Evolutionary conservation across 2,329 filamentous ascomycete genomes (phyloP).

Genomic region (Aspergillus ochraceus): DNA sequence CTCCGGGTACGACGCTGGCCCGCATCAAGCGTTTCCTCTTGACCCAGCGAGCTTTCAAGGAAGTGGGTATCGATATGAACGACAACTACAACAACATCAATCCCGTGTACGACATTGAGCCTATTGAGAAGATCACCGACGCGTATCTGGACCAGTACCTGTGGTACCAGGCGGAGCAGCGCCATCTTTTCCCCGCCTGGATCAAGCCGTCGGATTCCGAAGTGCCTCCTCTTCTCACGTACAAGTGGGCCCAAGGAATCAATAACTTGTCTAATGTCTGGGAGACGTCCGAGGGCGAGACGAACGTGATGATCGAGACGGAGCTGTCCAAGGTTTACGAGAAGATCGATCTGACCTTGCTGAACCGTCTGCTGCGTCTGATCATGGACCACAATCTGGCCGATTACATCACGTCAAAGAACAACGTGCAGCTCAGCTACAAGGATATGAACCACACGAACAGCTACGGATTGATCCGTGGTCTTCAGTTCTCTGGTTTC

Average conservation of each 20-base stretch:
- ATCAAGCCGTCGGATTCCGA: conserved; percentile 99
- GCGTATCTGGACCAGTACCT: conserved; percentile 98
- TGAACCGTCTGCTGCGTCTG: conserved; percentile 87
- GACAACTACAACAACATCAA: conserved; percentile 99
- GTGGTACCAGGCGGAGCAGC: conserved; percentile 98
- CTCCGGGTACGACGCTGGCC: conserved; percentile 90
- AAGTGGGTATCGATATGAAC: conserved; percentile 99
- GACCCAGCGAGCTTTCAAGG: conserved; percentile 97
- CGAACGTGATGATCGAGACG: conserved; percentile 98
- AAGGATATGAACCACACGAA: conserved; percentile 99
- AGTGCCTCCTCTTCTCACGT: conserved; percentile 87
- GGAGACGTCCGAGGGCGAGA: conserved; percentile 91
- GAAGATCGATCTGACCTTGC: conserved; percentile 94
- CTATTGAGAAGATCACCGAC: conserved; percentile 98
- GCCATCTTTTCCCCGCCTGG: conserved; percentile 96
- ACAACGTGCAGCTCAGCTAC: conserved; percentile 98
- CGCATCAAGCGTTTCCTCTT: conserved; percentile 97
- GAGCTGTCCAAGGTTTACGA: conserved; percentile 99
- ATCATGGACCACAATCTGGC: conserved; percentile 99
- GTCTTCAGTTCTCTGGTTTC: conserved; percentile 95
- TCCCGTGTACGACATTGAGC: conserved; percentile 97
- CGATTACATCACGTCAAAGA: conserved; percentile 98
- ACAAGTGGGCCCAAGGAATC: conserved; percentile 99
- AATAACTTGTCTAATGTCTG: conserved; percentile 96
- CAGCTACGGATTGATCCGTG: conserved; percentile 96